A percentile compares a stretch with the other conserved stretches of the same genome.
Evolutionary conservation across 768 basidiomycete genomes (phyloP).

Genomic region (Boletus huronensis): DNA sequence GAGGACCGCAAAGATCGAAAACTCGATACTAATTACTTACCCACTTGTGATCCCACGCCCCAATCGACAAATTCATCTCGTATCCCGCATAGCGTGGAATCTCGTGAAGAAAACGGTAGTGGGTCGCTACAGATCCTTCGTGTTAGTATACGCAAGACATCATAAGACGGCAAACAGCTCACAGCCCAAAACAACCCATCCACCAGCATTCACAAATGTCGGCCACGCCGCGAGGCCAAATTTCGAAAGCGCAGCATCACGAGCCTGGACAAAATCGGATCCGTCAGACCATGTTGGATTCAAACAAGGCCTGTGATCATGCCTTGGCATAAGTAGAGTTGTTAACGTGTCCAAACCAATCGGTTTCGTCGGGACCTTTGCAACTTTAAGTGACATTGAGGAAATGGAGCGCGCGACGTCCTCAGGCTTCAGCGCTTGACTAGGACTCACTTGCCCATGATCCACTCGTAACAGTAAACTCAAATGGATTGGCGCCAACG

Average conservation of each 20-base stretch:
- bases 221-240: constrained; percentile 7
- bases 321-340: constrained; percentile 8
- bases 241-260: constrained; percentile 12
- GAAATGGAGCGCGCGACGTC: background rate
- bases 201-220: constrained; percentile 12
- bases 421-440: background rate
- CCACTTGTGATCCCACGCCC: background rate
- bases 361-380: constrained; percentile 17
- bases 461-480: background rate
- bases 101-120: constrained; percentile 17
- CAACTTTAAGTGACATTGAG: background rate
- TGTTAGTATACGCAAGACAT: background rate
- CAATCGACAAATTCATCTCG: constrained; percentile 3
- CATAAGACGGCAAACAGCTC: background rate
- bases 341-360: constrained; percentile 19
- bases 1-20: background rate
- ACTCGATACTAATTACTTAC: background rate
- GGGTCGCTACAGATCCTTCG: constrained; percentile 1
- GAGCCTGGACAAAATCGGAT: constrained; percentile 7
- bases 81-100: constrained; percentile 16
- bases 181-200: constrained; percentile 7
- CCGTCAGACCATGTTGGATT: background rate
- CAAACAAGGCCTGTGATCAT: background rate
- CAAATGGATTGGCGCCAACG: background rate
- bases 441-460: background rate